Evolutionary conservation across 176 grass and related monocot genomes (phyloP), one percentile per base, ranked within the genome.

Genomic region (Aegilops sharonensis): DNA sequence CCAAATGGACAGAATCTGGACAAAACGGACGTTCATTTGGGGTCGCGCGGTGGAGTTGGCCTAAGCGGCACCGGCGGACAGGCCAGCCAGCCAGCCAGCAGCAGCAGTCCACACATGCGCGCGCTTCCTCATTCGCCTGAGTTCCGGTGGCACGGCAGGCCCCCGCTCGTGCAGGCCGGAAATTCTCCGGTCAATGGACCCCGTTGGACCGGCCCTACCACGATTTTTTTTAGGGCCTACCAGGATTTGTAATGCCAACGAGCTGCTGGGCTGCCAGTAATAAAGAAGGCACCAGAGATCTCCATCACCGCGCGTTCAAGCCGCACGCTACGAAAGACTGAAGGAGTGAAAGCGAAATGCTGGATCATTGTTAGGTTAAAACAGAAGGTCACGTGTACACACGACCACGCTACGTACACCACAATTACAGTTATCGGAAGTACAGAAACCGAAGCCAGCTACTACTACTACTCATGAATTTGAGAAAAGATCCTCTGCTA

Each of bases 371-470:
- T 68, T 45, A 47, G n/a, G 60, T 76, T 66, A 34, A 66, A 66
- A 81, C 32, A 29, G 68, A 64, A 85, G 69, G 48, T 29, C 77
- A 89, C 83, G 20, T 48, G 66, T 60, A 80, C 42, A 74, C 42
- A 73, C 43, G 37, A 50, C 31, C 37, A 65, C 23, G 78, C 17
- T 80, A 65, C 14, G 13, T 32, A 50, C 62, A 68, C 57, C 31
- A 48, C 30, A 29, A 20, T 81, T 11, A 31, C 50, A 54, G 50
- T 7, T 54, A 54, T 54, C 15, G 2, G 0, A 52, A 6, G 15
- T 54, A 17, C 50, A 18, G 50, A 54, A 54, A 54, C 15, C 50
- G 9, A 34, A 5, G 59, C 4, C 24, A 80, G 43, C 5, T 23
- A 70, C 2, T 23, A 70, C 2, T 20, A 5, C 1, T 5, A 52